Evolutionary conservation across 169 alveolate species (phyloP).

Genomic region (Cryptosporidium xiaoi): DNA sequence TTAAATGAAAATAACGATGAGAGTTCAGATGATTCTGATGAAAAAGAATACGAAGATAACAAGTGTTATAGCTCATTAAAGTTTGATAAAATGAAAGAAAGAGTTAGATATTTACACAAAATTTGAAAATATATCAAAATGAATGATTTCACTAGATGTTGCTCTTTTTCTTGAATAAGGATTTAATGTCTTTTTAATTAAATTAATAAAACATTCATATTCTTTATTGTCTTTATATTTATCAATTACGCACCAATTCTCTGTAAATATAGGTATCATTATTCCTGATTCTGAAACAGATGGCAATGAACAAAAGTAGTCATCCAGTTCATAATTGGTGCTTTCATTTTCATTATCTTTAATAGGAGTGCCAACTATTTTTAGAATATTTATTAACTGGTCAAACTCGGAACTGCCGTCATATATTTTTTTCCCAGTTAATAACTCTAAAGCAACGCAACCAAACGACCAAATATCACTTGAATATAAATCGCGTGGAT

Average conservation of each 20-base stretch:
- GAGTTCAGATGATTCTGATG: slow-evolving; percentile 3
- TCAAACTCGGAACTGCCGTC: slow-evolving; percentile 86
- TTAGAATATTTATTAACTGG: slow-evolving; percentile 81
- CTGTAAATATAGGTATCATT: slow-evolving; percentile 6
- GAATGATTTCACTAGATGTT: slow-evolving; percentile 8
- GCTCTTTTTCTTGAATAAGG: slow-evolving; percentile 43
- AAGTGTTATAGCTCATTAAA: slow-evolving; percentile 63
- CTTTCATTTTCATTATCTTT: slow-evolving; percentile 50
- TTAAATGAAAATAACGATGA: neutral
- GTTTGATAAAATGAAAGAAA: slow-evolving; percentile 29
- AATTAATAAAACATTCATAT: neutral
- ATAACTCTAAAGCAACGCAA: slow-evolving; percentile 82
- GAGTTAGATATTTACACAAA: slow-evolving; percentile 55
- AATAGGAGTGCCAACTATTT: slow-evolving; percentile 81
- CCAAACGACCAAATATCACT: slow-evolving; percentile 92
- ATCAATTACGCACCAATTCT: slow-evolving; percentile 11
- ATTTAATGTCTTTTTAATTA: slow-evolving; percentile 15
- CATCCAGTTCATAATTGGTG: too few relatives aligned
- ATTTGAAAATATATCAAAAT: slow-evolving; percentile 32
- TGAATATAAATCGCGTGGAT: slow-evolving; percentile 72
- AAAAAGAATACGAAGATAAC: neutral
- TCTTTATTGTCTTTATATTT: neutral
- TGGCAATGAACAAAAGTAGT: slow-evolving; percentile 26
- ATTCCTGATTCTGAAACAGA: slow-evolving; percentile 47
- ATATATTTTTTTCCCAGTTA: slow-evolving; percentile 81